Evolutionary conservation across 257 asterid species (phyloP), one percentile per base, ranked within the genome.

Genomic region (Solanum acaule): DNA sequence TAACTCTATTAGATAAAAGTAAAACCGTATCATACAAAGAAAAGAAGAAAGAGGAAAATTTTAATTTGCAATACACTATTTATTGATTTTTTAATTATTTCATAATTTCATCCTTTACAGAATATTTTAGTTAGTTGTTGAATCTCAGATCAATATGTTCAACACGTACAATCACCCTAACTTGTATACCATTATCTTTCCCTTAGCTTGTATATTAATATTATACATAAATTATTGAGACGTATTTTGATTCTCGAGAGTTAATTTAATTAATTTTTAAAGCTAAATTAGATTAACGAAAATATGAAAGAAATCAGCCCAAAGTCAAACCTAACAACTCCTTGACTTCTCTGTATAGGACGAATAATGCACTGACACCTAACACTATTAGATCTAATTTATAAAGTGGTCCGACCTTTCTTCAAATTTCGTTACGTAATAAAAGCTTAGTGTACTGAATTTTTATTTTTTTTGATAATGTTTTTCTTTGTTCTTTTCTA

Each of bases 191-290:
- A 23, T 14, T 23, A 37, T 76, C 12, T 11, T 76, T 38, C 2
- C 10, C 83, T 40, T 40, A 40, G 46, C 46, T 22, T 76, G n/a
- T 49, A 49, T 49, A 49, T 42, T 31, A 72, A 49, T 49, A 49
- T 46, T 76, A 37, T 37, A n/a, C 59, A 77, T 40, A 23, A n/a
- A 38, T 38, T 10, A 23, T 76, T 11, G 34, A 38, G 29, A 56
- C 1, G 0, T 56, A 18, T 56, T 18, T 18, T 56, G 4, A 0
- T 16, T 56, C 10, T 18, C 0, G 65, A 0, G 2, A 56, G 10
- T 56, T 9, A 22, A 22, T 22, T 61, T 61, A 0, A 61, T 8
- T 22, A 61, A 1, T 61, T 22, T 61, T 61, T 3, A 61, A 22
- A 23, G 6, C 2, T 61, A 22, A 61, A 61, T 61, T 61, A 22